phyloP scores from a whole-genome alignment of 495 filamentous ascomycete species.

The Aspergillus saccharolyticus region DNA sequence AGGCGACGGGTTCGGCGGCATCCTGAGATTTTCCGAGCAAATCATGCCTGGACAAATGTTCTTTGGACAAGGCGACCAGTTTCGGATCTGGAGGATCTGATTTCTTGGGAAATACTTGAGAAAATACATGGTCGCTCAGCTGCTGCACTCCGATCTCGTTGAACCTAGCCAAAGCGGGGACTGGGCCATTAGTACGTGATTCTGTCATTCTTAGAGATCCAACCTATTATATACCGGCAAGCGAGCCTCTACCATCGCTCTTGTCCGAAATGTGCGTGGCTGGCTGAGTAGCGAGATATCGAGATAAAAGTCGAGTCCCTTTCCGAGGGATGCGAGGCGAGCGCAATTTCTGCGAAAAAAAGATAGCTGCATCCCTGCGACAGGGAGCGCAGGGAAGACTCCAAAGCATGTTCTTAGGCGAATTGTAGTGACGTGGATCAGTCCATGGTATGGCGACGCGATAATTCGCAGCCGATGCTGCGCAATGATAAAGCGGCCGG shows the following conservation, averaged over 20 bases:
- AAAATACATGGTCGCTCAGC: constrained; percentile 71
- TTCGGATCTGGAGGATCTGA: constrained; percentile 55
- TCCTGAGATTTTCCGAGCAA: constrained; percentile 87
- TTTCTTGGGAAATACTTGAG: constrained; percentile 72
- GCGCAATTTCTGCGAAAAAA: constrained; percentile 25
- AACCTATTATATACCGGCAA: constrained; percentile 32
- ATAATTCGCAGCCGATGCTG: constrained; percentile 15
- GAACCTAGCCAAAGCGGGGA: constrained; percentile 59
- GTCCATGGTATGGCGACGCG: constrained; percentile 24
- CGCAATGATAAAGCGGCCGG: constrained; percentile 3
- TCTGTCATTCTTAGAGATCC: background rate
- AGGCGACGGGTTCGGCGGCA: constrained; percentile 66
- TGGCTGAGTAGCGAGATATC: constrained; percentile 24
- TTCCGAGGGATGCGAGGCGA: constrained; percentile 17
- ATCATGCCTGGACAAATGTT: constrained; percentile 82
- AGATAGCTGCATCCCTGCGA: constrained; percentile 33
- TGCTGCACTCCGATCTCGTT: constrained; percentile 96
- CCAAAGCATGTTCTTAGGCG: constrained; percentile 23
- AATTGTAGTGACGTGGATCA: background rate
- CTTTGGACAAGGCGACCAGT: constrained; percentile 70
- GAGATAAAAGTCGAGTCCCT: constrained; percentile 17
- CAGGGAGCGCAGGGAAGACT: constrained; percentile 30
- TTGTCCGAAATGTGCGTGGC: constrained; percentile 24
- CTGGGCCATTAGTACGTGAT: constrained; percentile 33
- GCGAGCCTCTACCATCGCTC: constrained; percentile 15